Evolutionary conservation across 2,329 filamentous ascomycete species (phyloP), one percentile per base, ranked within the genome.

Genomic region (Colletotrichum aenigma): DNA sequence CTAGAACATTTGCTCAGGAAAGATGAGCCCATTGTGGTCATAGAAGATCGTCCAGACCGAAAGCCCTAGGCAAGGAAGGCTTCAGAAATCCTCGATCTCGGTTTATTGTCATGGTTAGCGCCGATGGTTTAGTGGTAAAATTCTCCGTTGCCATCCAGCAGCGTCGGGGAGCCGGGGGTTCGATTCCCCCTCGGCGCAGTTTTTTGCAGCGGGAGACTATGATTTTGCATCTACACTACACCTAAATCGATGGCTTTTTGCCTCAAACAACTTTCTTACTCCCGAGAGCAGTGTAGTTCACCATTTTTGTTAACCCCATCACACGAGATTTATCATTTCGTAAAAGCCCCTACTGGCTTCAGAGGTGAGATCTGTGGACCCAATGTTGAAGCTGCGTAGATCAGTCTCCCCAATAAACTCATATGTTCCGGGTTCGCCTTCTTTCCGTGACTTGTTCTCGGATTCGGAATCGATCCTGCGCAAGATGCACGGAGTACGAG

Each of bases 91-190:
- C 9, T 10, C 30, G 3, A 30, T 30, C 30, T 30, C 3, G 1
- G 1, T 4, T 1, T 1, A 0, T 10, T 30, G 0, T 30, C 9
- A 30, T 10, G 3, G 4, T 7, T 28, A 28, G 66, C 66, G 67
- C 67, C 67, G 67, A 70, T 70, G 67, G 67, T 70, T 62, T 70
- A 62, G 67, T 62, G 67, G 67, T 70, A 70, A 70, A 70, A 70
- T 70, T 70, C 67, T 70, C 67, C 67, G 67, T 70, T 70, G 67
- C 67, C 67, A 70, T 13, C 18, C 26, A 69, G 66, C 66, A 69
- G n/a, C 66, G 66, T 69, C 66, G 66, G 66, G 66, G 66, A 69
- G 67, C 67, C 67, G 67, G 67, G 67, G 67, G 56, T 70, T 70
- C 67, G 67, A 70, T 70, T 70, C 67, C 67, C 67, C 67, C 67